Percentiles rank a stretch among this genome's conserved stretches.
Evolutionary conservation across 306 rosid species (phyloP).

Genomic region (Sesbania bispinosa): DNA sequence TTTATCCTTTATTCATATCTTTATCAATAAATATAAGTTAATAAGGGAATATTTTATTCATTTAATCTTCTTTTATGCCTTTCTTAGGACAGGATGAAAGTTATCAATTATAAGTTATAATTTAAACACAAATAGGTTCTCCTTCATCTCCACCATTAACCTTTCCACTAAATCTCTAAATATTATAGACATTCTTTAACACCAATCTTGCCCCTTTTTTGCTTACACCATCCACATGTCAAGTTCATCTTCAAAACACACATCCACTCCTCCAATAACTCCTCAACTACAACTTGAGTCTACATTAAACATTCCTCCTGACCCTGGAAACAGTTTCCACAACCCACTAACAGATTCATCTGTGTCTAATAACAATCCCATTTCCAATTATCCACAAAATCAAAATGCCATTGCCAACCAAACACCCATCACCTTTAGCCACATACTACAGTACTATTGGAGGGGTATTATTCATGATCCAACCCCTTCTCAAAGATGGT

Average conservation of each 20-base stretch:
- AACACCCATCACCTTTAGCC: neutral
- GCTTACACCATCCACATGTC: neutral
- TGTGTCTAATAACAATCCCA: too few species aligned
- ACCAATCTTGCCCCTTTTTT: neutral
- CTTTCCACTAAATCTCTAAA: neutral
- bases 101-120: neutral
- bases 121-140: neutral
- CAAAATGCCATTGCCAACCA: neutral
- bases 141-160: neutral
- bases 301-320: conserved; percentile 10
- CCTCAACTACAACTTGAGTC: neutral
- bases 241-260: conserved; percentile 1
- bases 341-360: neutral
- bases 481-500: conserved; percentile 18
- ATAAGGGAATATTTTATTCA: neutral
- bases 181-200: neutral
- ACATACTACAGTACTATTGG: neutral
- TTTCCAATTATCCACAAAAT: neutral
- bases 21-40: neutral
- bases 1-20: neutral
- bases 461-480: neutral
- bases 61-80: neutral
- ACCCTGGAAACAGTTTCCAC: conserved; percentile 15
- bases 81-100: neutral
- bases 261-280: conserved; percentile 1